phyloP scores from a whole-genome alignment of 352 stramenopile species.

The Globisporangium uncinulatum region DNA sequence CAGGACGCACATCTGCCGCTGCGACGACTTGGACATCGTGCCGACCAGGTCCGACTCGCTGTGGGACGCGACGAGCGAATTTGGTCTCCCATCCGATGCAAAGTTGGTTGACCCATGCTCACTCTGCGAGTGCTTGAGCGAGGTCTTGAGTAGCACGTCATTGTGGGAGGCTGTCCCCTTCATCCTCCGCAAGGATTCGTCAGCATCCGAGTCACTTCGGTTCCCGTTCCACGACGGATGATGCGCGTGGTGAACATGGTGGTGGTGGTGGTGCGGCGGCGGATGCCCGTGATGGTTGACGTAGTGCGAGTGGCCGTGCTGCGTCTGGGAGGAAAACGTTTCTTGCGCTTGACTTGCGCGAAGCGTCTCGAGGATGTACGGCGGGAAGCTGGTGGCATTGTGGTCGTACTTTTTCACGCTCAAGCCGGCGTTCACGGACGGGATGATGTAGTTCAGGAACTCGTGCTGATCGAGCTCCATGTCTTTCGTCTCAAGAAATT shows the following conservation, averaged over 20 bases:
- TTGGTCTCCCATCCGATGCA: neutral
- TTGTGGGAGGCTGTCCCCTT: slow-evolving; percentile 9
- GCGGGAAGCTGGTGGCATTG: slow-evolving; percentile 1
- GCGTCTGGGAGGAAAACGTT: slow-evolving; percentile 18
- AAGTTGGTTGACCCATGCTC: slow-evolving; percentile 7
- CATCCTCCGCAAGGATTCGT: slow-evolving; percentile 4
- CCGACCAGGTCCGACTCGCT: slow-evolving; percentile 36
- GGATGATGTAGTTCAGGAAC: slow-evolving; percentile 79
- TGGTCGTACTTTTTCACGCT: slow-evolving; percentile 29
- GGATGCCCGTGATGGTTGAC: slow-evolving; percentile 3
- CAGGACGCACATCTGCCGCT: slow-evolving; percentile 42
- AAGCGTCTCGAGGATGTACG: slow-evolving; percentile 8
- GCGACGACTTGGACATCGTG: slow-evolving; percentile 20
- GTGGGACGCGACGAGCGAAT: slow-evolving; percentile 17
- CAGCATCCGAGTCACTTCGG: neutral
- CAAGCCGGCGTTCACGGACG: slow-evolving; percentile 67
- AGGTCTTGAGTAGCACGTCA: slow-evolving; percentile 9
- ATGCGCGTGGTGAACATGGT: slow-evolving; percentile 11
- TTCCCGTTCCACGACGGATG: slow-evolving; percentile 8
- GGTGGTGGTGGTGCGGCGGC: slow-evolving; percentile 3
- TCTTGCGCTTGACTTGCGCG: slow-evolving; percentile 3
- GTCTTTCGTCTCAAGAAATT: slow-evolving; percentile 79
- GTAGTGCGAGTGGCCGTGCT: slow-evolving; percentile 21
- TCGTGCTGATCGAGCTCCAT: slow-evolving; percentile 81
- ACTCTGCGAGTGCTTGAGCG: slow-evolving; percentile 16